Evolutionary conservation across 1,139 yeast genomes (phyloP), one percentile per base, ranked within the genome.

Genomic region (Kodamaea alishanica): DNA sequence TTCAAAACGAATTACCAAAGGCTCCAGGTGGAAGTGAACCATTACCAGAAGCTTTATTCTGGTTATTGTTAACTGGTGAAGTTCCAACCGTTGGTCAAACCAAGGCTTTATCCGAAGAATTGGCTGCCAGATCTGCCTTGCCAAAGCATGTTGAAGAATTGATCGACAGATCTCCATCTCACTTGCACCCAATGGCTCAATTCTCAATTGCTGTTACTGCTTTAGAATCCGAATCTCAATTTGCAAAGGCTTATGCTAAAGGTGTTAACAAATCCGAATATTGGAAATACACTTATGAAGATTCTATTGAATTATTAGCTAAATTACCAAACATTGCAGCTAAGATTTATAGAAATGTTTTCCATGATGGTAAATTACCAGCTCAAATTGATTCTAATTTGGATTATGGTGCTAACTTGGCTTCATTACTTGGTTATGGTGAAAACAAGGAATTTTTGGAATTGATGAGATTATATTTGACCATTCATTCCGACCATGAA

Each of bases 141-240:
- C 97, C 97, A 60, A 82, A 82, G 61, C 90, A 85, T 63, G 94
- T 87, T 52, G 83, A 77, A 65, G 88, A 81, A 62, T 70, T 88
- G 51, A 77, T 89, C 55, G 94, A 85, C 74, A 73, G 81, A 55
- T 79, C 90, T 55, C 97, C 97, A 51, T 70, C 83, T 37, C 79
- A 82, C 62, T 79, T 89, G 67, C 97, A 89, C 70, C 97, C 97
- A 67, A 89, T 89, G 97, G 94, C 97, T 42, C 97, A 89, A 70
- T 83, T 89, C 66, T 84, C 95, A 50, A 87, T 89, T 65, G 96
- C 96, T 39, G 83, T 89, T 40, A 84, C 92, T 44, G 94, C 96
- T 46, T 78, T 89, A 65, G 95, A 88, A 75, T 80, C 88, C 49
- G 94, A 85, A 68, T 87, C 96, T 38, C 81, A 77, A 61, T 89